These are phyloP conservation scores for Lactifluus rugatus DNA, from an alignment of 768 basidiomycete species.

Conservation along the genomic window DNA sequence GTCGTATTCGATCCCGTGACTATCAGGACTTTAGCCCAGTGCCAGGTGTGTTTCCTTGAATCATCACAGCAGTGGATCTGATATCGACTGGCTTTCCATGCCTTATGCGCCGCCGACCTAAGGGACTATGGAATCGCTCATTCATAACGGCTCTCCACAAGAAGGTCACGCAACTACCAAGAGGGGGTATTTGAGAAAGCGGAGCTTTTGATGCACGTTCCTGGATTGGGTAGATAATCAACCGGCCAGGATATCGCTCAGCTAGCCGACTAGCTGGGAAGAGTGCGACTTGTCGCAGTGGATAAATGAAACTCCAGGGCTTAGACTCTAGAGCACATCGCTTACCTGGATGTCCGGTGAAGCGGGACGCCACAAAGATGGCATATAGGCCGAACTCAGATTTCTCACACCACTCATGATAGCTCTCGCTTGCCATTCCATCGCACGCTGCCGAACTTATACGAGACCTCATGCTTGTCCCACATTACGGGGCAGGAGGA, in stretches of 20 bases:
- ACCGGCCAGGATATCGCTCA: not conserved
- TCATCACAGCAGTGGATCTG: not conserved
- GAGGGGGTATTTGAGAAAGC: not conserved
- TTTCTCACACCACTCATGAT: not conserved
- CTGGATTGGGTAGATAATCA: not conserved
- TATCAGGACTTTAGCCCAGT: too few species aligned
- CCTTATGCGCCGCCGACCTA: not conserved
- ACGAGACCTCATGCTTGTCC: conserved; percentile 16
- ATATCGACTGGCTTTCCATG: not conserved
- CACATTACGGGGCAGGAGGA: conserved; percentile 26
- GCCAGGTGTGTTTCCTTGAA: not conserved
- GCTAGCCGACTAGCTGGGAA: not conserved
- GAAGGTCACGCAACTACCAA: not conserved
- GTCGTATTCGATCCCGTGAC: not conserved
- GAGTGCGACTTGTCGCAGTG: not conserved
- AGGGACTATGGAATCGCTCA: not conserved
- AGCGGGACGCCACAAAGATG: not conserved
- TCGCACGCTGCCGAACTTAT: conserved; percentile 23
- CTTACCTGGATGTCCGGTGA: not conserved
- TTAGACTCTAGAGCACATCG: not conserved
- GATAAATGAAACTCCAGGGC: not conserved
- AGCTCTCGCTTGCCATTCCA: not conserved
- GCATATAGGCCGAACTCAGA: not conserved
- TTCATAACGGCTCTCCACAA: too few species aligned
- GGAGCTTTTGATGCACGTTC: not conserved